Evolutionary conservation across 192 early-diverging fungal species (phyloP), one percentile per base, ranked within the genome.

Genomic region (Coemansia sp.): DNA sequence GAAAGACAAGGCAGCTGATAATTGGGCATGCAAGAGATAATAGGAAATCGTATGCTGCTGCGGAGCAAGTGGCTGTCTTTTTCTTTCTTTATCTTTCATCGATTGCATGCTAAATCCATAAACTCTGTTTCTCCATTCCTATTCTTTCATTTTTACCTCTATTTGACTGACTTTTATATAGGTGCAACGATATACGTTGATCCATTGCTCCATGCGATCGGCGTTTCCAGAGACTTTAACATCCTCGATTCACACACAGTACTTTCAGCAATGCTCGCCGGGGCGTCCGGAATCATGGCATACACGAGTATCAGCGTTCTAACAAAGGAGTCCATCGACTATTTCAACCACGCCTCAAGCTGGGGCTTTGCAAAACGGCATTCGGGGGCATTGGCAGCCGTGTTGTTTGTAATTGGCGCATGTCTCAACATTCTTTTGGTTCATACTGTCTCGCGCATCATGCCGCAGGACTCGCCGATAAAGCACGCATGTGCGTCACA

Each of bases 251-350:
- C 79, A 53, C 74, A 81, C 52, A 69, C 68, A 18, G 73, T 75
- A 12, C 64, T 81, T 11, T 75, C 74, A n/a, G 73, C 67, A 37
- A 32, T 81, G 74, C 68, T 81, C 42, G 63, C 79, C 0, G 64
- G 70, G 0, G 73, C 79, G 15, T 76, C 79, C 3, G 79, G 79
- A 23, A 75, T 75, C 19, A 81, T 81, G 79, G 74, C 79, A 23
- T 81, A 76, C 62, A 76, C 79, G 19, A 76, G 79, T 64, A 76
- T 81, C 37, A 70, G 68, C 52, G 68, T 70, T 16, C 60, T 81
- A 41, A 75, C 79, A 1, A 19, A 42, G 6, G 79, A 81, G 21
- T 72, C 79, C 23, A 75, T 67, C 19, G 79, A 76, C 21, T 70
- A 76, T 56, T 50, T 81, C 8, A 62, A 63, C 40, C 44, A 58